Conservation (phyloP, 73 alveolate species). For the Uronychia setigera region DNA sequence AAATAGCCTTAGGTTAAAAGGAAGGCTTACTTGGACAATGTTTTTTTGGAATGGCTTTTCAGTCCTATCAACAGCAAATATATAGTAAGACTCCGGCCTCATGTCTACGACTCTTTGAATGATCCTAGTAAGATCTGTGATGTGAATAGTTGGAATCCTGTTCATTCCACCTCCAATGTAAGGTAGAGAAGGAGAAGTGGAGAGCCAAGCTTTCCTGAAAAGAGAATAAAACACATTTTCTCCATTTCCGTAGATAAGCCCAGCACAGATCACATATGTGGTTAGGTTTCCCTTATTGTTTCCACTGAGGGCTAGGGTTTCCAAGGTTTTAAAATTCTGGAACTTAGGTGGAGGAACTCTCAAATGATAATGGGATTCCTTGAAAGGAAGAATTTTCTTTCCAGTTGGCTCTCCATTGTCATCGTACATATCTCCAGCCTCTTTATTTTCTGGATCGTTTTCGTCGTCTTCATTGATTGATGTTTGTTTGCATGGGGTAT, state of each 20-base stretch:
- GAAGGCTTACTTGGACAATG: no score
- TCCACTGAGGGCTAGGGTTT: slow-evolving; percentile 28
- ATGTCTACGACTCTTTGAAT: slow-evolving; percentile 78
- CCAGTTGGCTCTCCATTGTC: slow-evolving; percentile 72
- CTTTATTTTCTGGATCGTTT: slow-evolving; percentile 44
- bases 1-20: slow-evolving; percentile 82
- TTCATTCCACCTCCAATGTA: slow-evolving; percentile 84
- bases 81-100: slow-evolving; percentile 83
- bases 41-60: slow-evolving; percentile 82
- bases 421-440: slow-evolving; percentile 58
- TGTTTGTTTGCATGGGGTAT: slow-evolving; percentile 63
- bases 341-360: slow-evolving; percentile 87
- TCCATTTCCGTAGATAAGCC: slow-evolving; percentile 97
- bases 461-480: slow-evolving; percentile 62
- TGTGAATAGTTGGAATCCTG: slow-evolving; percentile 95
- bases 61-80: slow-evolving; percentile 94
- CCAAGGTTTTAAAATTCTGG: slow-evolving; percentile 79
- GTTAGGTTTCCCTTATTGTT: slow-evolving; percentile 4
- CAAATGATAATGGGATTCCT: slow-evolving; percentile 79
- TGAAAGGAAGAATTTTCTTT: slow-evolving; percentile 70
- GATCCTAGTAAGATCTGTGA: slow-evolving; percentile 87
- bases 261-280: slow-evolving; percentile 87
- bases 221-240: slow-evolving; percentile 75
- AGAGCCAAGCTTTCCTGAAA: slow-evolving; percentile 84
- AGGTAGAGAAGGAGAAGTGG: slow-evolving; percentile 24